phyloP scores from a whole-genome alignment of 768 basidiomycete species.

The Russula griseocarnosa region DNA sequence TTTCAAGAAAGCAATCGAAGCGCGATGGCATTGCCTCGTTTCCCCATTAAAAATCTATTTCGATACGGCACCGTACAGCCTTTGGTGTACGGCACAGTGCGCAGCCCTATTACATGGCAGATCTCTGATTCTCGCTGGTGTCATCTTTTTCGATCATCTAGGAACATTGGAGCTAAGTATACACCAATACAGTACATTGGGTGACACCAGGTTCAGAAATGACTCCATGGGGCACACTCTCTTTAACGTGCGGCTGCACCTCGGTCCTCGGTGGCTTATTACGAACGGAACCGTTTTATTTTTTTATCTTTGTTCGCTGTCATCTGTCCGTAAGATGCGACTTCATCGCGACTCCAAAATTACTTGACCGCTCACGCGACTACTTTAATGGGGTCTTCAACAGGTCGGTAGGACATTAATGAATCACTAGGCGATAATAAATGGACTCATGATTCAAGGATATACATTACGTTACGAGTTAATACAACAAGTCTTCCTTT shows the following conservation, averaged over 20 bases:
- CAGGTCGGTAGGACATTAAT: neutral
- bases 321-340: neutral
- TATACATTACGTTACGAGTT: neutral
- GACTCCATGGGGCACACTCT: neutral
- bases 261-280: neutral
- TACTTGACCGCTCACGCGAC: neutral
- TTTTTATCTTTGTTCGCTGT: neutral
- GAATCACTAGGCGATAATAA: neutral
- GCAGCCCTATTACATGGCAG: too few species aligned
- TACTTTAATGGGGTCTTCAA: neutral
- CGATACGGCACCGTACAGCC: too few species aligned
- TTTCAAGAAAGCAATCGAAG: slow-evolving; percentile 70
- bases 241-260: neutral
- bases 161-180: too few species aligned
- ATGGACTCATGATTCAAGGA: too few species aligned
- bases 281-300: too few species aligned
- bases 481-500: slow-evolving; percentile 8
- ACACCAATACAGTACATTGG: too few species aligned
- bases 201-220: neutral
- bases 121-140: too few species aligned
- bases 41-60: too few species aligned
- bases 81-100: too few species aligned
- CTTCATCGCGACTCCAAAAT: neutral
- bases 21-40: slow-evolving; percentile 52
- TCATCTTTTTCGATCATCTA: too few species aligned